Base-by-base conservation (phyloP, 2,329 filamentous ascomycete species). In the Pestalotiopsis sp. region DNA sequence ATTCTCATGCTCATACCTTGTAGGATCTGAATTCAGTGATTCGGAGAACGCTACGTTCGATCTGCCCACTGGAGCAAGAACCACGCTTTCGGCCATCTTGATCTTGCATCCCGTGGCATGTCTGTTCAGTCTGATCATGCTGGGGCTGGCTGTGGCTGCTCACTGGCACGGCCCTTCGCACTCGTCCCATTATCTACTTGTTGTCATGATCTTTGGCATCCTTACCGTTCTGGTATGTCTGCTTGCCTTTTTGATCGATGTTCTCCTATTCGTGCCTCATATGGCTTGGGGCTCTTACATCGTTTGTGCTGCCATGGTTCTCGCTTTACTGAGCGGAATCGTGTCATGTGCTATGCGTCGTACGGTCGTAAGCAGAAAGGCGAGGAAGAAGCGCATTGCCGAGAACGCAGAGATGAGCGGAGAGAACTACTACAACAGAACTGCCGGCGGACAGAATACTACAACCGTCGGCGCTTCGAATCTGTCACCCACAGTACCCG, bases 391-490 rank as follows among this genome's bases (percentile, higher is more conserved):
- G 84, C 90, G 94, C 60, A 97, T 98, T 77, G 94, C 91, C 2
- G 93, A 97, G 80, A 97, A 98, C 78, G 93, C 95, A 7, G 95
- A 98, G 78, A 98, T 98, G 95, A 98, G 93, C 78, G 95, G 95
- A 36, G 91, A 96, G 75, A 96, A 95, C 77, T 98, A 92, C 79
- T 98, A 97, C 81, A 92, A 91, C 75, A 87, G 91, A 69, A 89
- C 92, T 36, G 31, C 7, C 80, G 86, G 83, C 49, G 85, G 89
- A 70, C 81, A 83, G 64, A 86, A 89, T 70, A 77, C 84, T 45
- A 75, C 80, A 52, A 78, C 81, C 7, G 78, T 79, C 9, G 77
- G 78, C 3, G 78, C 82, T 4, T 77, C 78, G 4, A 23, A 52
- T 1, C 81, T 85, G 71, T 86, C 91, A 71, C 87, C 90, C 7